Base-by-base conservation (phyloP, 306 rosid species). In the Lathyrus oleraceus region DNA sequence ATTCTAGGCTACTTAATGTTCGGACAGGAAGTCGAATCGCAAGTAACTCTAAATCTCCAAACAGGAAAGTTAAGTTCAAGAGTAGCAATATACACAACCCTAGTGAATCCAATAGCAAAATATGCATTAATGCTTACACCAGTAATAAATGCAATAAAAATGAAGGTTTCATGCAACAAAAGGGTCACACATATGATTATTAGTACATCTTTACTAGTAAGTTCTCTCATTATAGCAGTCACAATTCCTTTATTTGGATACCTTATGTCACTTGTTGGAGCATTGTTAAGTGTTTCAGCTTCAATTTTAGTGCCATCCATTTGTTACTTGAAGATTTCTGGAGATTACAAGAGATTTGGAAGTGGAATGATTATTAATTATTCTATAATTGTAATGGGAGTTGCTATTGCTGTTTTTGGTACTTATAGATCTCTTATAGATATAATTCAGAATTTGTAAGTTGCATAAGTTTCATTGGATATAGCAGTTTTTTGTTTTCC, bases 301-400 rank as follows among this genome's bases (percentile, higher is more conserved):
- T 91, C 97, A 11, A 82, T 85, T 19, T 69, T 86, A 4, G 76
- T 86, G 0, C 95, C 95, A 21, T 85, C 89, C 4, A 52, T 86
- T n/a, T 88, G 97, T 72, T 86, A 86, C 86, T 76, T 91, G 81
- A 88, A 86, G 85, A 85, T 91, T 60, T 88, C 92, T 2, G 95
- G 89, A 13, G 64, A 62, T 35, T 81, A 86, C 59, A 51, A 44
- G 66, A 78, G 67, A 64, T 40, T 86, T 69, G 79, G 88, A 8
- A 28, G 27, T 38, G 89, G 83, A 65, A 81, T 76, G 73, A 64
- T 76, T 12, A 60, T 70, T 36, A 43, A 83, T 9, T 67, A 68
- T 61, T 44, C 65, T 5, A 80, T 86, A 6, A 72, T 88, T 30
- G 11, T 85, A 3, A 57, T 91, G 82, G 97, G 92, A 3, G 47